Evolutionary conservation across 495 filamentous ascomycete genomes (phyloP).

Genomic region (Polyplosphaeria fusca): DNA sequence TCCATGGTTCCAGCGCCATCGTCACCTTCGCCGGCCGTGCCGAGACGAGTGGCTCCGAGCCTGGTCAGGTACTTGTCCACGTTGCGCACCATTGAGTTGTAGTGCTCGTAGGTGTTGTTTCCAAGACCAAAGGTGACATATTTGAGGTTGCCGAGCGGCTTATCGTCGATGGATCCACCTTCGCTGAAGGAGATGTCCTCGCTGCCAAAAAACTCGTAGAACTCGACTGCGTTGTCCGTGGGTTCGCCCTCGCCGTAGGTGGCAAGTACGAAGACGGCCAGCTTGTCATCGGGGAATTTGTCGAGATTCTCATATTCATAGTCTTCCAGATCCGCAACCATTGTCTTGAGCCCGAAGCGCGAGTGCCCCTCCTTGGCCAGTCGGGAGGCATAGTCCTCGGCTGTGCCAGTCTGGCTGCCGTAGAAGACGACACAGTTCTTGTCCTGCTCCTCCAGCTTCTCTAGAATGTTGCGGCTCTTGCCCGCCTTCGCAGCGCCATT

Average conservation of each 20-base stretch:
- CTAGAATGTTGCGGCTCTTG: slow-evolving; percentile 85
- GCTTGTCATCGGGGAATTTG: slow-evolving; percentile 79
- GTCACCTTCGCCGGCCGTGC: slow-evolving; percentile 89
- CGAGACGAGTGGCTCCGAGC: slow-evolving; percentile 78
- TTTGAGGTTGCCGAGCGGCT: slow-evolving; percentile 78
- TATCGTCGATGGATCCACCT: slow-evolving; percentile 58
- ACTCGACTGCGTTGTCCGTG: slow-evolving; percentile 97
- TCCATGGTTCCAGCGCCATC: slow-evolving; percentile 99
- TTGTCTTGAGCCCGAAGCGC: slow-evolving; percentile 93
- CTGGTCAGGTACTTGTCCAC: slow-evolving; percentile 75
- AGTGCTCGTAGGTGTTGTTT: slow-evolving; percentile 99
- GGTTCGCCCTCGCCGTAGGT: slow-evolving; percentile 99
- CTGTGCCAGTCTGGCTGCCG: slow-evolving; percentile 96
- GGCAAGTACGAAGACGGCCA: slow-evolving; percentile 91
- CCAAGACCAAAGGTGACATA: slow-evolving; percentile 95
- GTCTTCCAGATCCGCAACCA: slow-evolving; percentile 97
- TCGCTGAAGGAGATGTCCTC: slow-evolving; percentile 81
- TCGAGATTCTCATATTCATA: slow-evolving; percentile 97
- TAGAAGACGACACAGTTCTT: slow-evolving; percentile 99
- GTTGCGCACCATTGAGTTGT: slow-evolving; percentile 96
- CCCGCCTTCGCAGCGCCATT: slow-evolving; percentile 62
- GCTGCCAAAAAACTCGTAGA: slow-evolving; percentile 90
- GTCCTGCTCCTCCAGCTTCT: slow-evolving; percentile 91
- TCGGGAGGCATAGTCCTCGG: slow-evolving; percentile 97
- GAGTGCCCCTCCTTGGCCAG: slow-evolving; percentile 96